These are phyloP conservation scores for Talaromyces adpressus DNA, from an alignment of 495 filamentous ascomycete species.

Conservation along the genomic window DNA sequence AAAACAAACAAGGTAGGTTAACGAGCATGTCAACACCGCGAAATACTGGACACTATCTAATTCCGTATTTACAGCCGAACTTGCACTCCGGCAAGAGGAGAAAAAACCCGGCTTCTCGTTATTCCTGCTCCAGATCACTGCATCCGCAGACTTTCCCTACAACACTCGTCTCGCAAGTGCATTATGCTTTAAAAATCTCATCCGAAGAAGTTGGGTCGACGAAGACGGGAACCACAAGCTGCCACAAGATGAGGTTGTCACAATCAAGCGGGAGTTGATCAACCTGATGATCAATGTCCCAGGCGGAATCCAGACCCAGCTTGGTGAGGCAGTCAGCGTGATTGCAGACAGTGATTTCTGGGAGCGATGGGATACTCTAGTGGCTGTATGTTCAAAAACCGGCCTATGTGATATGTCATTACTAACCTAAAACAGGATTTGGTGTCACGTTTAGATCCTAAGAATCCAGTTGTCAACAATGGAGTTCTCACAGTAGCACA, in stretches of 20 bases:
- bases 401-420: slow-evolving; percentile 5
- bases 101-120: slow-evolving; percentile 80
- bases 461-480: slow-evolving; percentile 74
- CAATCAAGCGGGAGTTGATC: slow-evolving; percentile 91
- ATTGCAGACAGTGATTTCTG: slow-evolving; percentile 99
- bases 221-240: slow-evolving; percentile 91
- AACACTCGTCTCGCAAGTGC: slow-evolving; percentile 86
- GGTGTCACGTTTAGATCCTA: slow-evolving; percentile 72
- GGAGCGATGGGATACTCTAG: slow-evolving; percentile 87
- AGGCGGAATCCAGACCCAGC: slow-evolving; percentile 76
- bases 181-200: slow-evolving; percentile 97
- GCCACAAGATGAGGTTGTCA: slow-evolving; percentile 65
- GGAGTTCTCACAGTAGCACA: slow-evolving; percentile 96
- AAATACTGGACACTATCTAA: neutral
- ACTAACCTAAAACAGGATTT: slow-evolving; percentile 54
- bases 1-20: slow-evolving; percentile 77
- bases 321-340: slow-evolving; percentile 92
- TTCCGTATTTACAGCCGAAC: slow-evolving; percentile 57
- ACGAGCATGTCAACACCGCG: neutral
- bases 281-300: slow-evolving; percentile 94
- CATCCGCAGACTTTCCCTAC: slow-evolving; percentile 54
- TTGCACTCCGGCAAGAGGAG: slow-evolving; percentile 65
- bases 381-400: slow-evolving; percentile 49
- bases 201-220: slow-evolving; percentile 86
- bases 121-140: slow-evolving; percentile 79